Base-by-base conservation (phyloP, 257 asterid genomes). In the Euphrasia confusa region DNA sequence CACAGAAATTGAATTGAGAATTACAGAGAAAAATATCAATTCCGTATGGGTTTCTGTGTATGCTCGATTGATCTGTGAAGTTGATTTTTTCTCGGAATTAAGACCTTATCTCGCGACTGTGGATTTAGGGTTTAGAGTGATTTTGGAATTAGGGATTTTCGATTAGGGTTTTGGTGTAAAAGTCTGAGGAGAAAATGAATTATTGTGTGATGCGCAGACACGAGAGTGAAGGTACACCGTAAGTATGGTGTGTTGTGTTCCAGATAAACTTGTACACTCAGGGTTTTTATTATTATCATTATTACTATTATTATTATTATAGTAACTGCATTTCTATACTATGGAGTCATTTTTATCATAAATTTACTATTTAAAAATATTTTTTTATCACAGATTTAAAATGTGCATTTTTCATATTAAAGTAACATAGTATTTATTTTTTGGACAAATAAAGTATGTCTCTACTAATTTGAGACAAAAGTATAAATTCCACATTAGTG, bases 171-270 rank as follows among this genome's bases (percentile, higher is more conserved):
- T 63, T 69, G 74, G 67, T 53, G 74, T 42, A 42, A 0, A 52
- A 64, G 59, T 17, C 27, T n/a, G 11, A 30, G 35, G 30, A 40
- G 6, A n/a, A 70, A 67, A 52, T 59, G 61, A 40, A 27, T 48
- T 53, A 24, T 8, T 18, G 7, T 66, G 56, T 15, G 74, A 63
- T 54, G 76, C 71, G 33, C 63, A 64, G 66, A 58, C 64, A 65
- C 72, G 76, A 60, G 72, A 67, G 18, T 45, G 74, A 73, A 58
- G 78, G 81, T 73, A 58, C 73, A 77, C 75, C 26, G 71, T 69
- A 66, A 61, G 39, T 11, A 2, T 42, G 28, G 76, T 66, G 76
- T 45, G 17, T 54, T n/a, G 1, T 27, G 68, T 44, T 72, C 63
- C 67, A 69, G 73, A 45, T 53, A 8, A 69, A 30, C 33, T 30